Percentiles rank a stretch among this genome's conserved stretches.
phyloP scores from a whole-genome alignment of 139 green algal species.

The Chlamydomonas sphaeroides region DNA sequence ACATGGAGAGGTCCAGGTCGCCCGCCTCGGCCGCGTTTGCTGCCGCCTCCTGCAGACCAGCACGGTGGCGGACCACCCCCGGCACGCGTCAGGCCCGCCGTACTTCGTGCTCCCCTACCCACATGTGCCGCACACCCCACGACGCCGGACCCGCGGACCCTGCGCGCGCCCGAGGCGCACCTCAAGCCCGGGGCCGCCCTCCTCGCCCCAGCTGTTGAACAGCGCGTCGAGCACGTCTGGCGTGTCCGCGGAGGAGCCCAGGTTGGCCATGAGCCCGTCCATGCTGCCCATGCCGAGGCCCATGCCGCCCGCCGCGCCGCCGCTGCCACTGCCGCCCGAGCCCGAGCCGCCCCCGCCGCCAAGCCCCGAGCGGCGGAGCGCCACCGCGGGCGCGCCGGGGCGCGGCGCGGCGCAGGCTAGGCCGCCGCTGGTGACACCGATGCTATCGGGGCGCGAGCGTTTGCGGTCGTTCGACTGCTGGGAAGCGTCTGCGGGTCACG shows the following conservation, averaged over 20 bases:
- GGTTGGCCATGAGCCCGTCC: too few species aligned
- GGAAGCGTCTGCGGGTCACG: too few species aligned
- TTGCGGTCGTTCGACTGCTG: too few species aligned
- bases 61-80: too few species aligned
- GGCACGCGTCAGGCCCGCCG: too few species aligned
- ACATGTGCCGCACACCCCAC: too few species aligned
- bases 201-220: constrained; percentile 41
- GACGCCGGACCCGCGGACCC: too few species aligned
- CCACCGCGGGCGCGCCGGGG: neutral
- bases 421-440: too few species aligned
- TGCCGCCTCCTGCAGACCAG: neutral
- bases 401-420: too few species aligned
- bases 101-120: too few species aligned
- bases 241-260: too few species aligned
- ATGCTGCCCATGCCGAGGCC: neutral
- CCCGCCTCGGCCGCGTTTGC: constrained; percentile 11
- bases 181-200: neutral
- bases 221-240: constrained; percentile 21
- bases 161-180: neutral
- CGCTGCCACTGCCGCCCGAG: neutral
- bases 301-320: neutral
- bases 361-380: neutral
- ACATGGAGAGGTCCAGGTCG: constrained; percentile 34
- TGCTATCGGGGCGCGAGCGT: too few species aligned
- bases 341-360: neutral